These are phyloP conservation scores for Thalassiosira profunda DNA, from an alignment of 108 stramenopile genomes.

Conservation along the genomic window DNA sequence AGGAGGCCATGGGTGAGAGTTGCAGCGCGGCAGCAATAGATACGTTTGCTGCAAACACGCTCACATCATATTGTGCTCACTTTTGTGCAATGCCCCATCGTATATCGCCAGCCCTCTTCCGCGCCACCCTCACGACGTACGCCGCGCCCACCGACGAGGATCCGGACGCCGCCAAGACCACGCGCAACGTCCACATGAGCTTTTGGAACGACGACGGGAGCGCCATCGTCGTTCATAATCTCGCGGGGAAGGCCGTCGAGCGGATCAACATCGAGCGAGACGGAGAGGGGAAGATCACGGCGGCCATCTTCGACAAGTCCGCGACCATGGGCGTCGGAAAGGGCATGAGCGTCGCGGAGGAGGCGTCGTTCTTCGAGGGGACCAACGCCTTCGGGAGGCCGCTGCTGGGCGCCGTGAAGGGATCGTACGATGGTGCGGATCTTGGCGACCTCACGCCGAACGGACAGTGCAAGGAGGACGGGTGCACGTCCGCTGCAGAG, in stretches of 20 bases:
- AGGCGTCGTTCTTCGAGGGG: slow-evolving; percentile 26
- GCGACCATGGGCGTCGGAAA: slow-evolving; percentile 37
- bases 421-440: slow-evolving; percentile 18
- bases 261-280: slow-evolving; percentile 29
- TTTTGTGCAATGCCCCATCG: too few relatives aligned
- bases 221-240: slow-evolving; percentile 24
- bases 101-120: slow-evolving; percentile 45
- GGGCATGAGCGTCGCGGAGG: slow-evolving; percentile 1
- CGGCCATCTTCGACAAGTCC: slow-evolving; percentile 7
- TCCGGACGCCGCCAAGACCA: too few relatives aligned
- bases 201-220: slow-evolving; percentile 26
- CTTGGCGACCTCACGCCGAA: slow-evolving; percentile 25
- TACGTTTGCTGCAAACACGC: too few relatives aligned
- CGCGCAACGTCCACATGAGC: slow-evolving; percentile 36
- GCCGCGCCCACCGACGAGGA: too few relatives aligned
- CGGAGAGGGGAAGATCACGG: slow-evolving; percentile 19
- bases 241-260: slow-evolving; percentile 39
- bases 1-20: slow-evolving; percentile 34
- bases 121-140: slow-evolving; percentile 4
- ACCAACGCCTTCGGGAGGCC: slow-evolving; percentile 22
- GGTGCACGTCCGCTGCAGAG: not conserved
- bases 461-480: slow-evolving; percentile 29
- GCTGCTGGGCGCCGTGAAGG: slow-evolving; percentile 24
- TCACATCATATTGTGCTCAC: too few relatives aligned
- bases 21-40: too few relatives aligned